Conservation (phyloP, 2,329 filamentous ascomycete species). For the Pyricularia pennisetigena region DNA sequence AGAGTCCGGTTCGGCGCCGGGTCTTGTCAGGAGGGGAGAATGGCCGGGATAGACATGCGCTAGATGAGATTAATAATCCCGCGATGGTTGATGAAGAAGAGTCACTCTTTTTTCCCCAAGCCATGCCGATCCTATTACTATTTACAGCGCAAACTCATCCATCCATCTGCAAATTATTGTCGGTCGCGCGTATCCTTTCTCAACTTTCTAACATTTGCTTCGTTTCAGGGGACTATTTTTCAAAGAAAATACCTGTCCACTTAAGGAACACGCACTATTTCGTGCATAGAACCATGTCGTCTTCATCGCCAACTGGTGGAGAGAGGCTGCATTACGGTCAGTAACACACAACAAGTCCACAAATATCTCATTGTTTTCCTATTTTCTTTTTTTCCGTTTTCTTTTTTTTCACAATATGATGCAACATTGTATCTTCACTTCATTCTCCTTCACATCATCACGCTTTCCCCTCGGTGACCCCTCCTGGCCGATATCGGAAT, state of each 20-base stretch:
- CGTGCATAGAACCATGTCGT: neutral
- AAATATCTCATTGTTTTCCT: neutral
- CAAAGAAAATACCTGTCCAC: neutral
- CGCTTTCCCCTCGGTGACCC: neutral
- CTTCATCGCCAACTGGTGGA: neutral
- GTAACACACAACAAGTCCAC: neutral
- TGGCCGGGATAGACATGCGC: neutral
- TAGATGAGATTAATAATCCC: neutral
- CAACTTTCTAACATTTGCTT: neutral
- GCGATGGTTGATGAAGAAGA: neutral
- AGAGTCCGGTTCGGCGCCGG: neutral
- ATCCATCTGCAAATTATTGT: neutral
- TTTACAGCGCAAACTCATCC: neutral
- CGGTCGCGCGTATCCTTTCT: no score
- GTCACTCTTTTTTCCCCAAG: neutral
- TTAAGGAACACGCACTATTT: neutral
- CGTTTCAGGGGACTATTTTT: neutral
- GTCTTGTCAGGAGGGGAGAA: neutral
- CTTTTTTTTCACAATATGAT: neutral
- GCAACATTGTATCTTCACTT: neutral
- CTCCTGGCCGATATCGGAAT: conserved; percentile 18
- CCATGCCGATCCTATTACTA: neutral
- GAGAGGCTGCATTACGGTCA: conserved; percentile 6
- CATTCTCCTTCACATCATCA: neutral
- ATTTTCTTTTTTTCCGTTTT: neutral